Percentiles rank a stretch among this genome's conserved stretches.
These are phyloP conservation scores for Mycosarcoma maydis DNA, from an alignment of 1,284 basidiomycete genomes.

Conservation along the genomic window DNA sequence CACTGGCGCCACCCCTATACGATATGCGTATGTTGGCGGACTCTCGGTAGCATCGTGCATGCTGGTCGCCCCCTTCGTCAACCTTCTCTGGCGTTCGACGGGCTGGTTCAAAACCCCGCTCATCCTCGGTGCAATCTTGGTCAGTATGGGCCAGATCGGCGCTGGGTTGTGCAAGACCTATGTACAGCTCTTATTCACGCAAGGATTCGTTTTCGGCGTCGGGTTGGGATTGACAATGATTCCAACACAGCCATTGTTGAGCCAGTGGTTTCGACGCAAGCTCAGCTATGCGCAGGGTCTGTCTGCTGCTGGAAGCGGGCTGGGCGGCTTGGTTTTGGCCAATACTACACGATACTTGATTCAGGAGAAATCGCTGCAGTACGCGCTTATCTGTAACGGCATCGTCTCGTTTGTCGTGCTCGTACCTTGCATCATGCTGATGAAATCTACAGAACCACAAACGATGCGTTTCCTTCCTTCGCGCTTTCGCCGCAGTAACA, in stretches of 20 bases:
- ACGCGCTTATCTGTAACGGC: constrained; percentile 58
- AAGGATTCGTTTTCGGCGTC: constrained; percentile 52
- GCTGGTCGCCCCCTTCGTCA: constrained; percentile 67
- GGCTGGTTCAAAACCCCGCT: constrained; percentile 66
- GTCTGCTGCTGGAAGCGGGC: constrained; percentile 24
- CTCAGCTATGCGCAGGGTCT: constrained; percentile 33
- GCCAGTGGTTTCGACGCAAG: constrained; percentile 39
- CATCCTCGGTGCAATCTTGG: constrained; percentile 60
- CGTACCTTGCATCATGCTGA: constrained; percentile 63
- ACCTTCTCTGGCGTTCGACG: constrained; percentile 62
- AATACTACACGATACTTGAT: constrained; percentile 44
- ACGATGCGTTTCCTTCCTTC: constrained; percentile 19
- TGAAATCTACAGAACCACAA: constrained; percentile 58
- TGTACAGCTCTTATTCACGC: constrained; percentile 50
- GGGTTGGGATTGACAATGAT: constrained; percentile 55
- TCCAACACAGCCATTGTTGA: constrained; percentile 39
- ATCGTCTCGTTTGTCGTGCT: constrained; percentile 66
- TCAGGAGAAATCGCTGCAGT: constrained; percentile 41
- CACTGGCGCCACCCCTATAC: constrained; percentile 64
- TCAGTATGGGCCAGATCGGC: constrained; percentile 38
- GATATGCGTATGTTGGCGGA: constrained; percentile 69
- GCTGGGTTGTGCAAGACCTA: constrained; percentile 47
- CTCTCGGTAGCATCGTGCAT: constrained; percentile 67
- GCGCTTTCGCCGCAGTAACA: background rate
- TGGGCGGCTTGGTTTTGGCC: constrained; percentile 35